These are phyloP conservation scores for Pichia cactophila DNA, from an alignment of 1,139 yeast species.

Conservation along the genomic window DNA sequence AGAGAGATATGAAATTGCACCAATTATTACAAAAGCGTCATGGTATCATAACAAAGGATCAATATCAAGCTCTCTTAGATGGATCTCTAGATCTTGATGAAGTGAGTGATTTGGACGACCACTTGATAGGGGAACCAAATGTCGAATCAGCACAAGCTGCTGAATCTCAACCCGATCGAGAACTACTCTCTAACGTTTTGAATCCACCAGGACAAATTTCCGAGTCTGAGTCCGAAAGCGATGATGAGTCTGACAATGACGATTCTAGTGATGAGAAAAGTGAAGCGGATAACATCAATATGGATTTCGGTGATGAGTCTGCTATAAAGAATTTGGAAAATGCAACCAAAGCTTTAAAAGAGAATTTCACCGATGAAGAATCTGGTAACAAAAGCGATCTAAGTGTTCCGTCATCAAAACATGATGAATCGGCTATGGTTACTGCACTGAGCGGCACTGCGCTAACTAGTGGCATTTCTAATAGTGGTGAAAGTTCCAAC, in stretches of 20 bases:
- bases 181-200: background rate
- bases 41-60: constrained; percentile 28
- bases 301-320: background rate
- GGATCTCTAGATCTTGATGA: constrained; percentile 10
- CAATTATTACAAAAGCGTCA: constrained; percentile 27
- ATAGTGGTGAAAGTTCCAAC: background rate
- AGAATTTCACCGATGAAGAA: constrained; percentile 6
- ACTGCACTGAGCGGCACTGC: background rate
- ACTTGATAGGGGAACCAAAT: constrained; percentile 11
- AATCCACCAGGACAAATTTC: background rate
- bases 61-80: constrained; percentile 22
- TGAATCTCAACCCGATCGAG: constrained; percentile 4
- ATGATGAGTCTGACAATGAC: constrained; percentile 4
- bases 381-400: too few relatives aligned
- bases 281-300: constrained; percentile 6
- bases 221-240: background rate
- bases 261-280: constrained; percentile 5
- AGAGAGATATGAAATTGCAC: constrained; percentile 49
- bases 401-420: background rate
- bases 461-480: background rate
- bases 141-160: constrained; percentile 5
- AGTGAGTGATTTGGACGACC: constrained; percentile 12
- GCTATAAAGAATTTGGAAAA: constrained; percentile 15
- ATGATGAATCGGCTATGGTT: background rate
- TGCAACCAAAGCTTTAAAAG: background rate